These are phyloP conservation scores for Claviceps spartinae DNA, from an alignment of 2,329 filamentous ascomycete genomes.

Conservation along the genomic window DNA sequence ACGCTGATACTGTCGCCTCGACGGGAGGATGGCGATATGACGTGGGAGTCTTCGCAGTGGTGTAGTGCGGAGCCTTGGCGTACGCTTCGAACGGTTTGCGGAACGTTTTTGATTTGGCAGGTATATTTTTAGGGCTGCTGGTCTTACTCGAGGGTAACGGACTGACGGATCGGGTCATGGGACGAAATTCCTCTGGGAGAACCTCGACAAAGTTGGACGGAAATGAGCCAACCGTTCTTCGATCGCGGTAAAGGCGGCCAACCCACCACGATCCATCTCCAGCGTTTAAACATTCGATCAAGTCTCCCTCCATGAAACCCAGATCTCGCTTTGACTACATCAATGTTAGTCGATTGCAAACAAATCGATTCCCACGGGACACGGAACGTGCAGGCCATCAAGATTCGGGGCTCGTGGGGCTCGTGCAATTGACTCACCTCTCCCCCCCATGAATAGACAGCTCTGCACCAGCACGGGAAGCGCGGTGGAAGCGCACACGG, in stretches of 20 bases:
- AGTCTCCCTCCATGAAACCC: conserved; percentile 91
- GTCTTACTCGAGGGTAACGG: conserved; percentile 44
- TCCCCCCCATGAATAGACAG: conserved; percentile 87
- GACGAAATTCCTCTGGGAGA: conserved; percentile 72
- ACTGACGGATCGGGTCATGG: conserved; percentile 48
- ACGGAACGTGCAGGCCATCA: neutral
- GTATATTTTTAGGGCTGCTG: conserved; percentile 38
- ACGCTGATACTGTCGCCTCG: conserved; percentile 11
- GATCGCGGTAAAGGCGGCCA: conserved; percentile 77
- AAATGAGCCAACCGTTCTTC: conserved; percentile 81
- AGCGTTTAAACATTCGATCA: conserved; percentile 96
- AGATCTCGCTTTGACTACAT: conserved; percentile 73
- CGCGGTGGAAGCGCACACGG: conserved; percentile 53
- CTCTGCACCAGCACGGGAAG: conserved; percentile 86
- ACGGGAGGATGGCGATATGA: conserved; percentile 33
- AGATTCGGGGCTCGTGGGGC: neutral
- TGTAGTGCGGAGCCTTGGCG: conserved; percentile 52
- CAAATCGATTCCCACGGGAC: neutral
- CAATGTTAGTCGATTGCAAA: neutral
- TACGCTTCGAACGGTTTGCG: conserved; percentile 56
- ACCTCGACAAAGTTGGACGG: conserved; percentile 96
- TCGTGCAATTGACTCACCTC: conserved; percentile 37
- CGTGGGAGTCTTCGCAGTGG: conserved; percentile 46
- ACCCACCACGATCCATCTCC: conserved; percentile 99
- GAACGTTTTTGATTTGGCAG: conserved; percentile 49